A percentile compares a stretch with the other conserved stretches of the same genome.
Evolutionary conservation across 805 yeast genomes (phyloP).

Genomic region (Kuraishia capsulata): DNA sequence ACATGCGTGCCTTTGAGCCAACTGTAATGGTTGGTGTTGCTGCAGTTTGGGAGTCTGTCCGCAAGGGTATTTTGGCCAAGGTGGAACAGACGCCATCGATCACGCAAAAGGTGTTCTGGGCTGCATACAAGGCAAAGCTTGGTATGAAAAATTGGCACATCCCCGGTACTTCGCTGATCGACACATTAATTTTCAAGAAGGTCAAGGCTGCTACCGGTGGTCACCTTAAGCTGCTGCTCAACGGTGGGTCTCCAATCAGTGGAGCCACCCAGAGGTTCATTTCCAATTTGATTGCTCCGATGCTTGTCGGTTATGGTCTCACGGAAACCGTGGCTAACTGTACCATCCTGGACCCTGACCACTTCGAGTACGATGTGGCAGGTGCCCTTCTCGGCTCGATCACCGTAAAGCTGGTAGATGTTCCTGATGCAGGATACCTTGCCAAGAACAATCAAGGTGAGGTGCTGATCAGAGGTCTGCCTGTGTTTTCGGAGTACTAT

Average conservation of each 20-base stretch:
- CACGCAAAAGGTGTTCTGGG: constrained; percentile 82
- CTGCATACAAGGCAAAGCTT: constrained; percentile 69
- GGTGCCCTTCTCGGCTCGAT: constrained; percentile 81
- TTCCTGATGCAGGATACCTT: constrained; percentile 80
- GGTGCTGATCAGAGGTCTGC: constrained; percentile 66
- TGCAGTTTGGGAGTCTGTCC: constrained; percentile 94
- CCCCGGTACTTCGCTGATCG: constrained; percentile 69
- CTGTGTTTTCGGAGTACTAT: constrained; percentile 71
- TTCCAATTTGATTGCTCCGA: constrained; percentile 66
- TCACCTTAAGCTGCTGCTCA: constrained; percentile 56
- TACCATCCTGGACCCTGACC: constrained; percentile 52
- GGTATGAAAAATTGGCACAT: constrained; percentile 53
- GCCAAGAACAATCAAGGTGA: constrained; percentile 94
- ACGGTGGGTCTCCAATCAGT: constrained; percentile 92
- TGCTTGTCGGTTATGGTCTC: constrained; percentile 92
- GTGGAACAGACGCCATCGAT: constrained; percentile 55
- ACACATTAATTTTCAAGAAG: constrained; percentile 71
- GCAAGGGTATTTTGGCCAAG: constrained; percentile 83
- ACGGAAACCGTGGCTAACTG: constrained; percentile 95
- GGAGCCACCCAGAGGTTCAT: constrained; percentile 76
- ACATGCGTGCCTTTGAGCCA: constrained; percentile 79
- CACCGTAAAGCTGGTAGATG: constrained; percentile 85
- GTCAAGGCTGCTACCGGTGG: constrained; percentile 96
- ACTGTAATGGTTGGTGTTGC: constrained; percentile 98
- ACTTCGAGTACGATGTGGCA: constrained; percentile 64